phyloP scores from a whole-genome alignment of 2,329 filamentous ascomycete genomes.

The Sporothrix humicola region DNA sequence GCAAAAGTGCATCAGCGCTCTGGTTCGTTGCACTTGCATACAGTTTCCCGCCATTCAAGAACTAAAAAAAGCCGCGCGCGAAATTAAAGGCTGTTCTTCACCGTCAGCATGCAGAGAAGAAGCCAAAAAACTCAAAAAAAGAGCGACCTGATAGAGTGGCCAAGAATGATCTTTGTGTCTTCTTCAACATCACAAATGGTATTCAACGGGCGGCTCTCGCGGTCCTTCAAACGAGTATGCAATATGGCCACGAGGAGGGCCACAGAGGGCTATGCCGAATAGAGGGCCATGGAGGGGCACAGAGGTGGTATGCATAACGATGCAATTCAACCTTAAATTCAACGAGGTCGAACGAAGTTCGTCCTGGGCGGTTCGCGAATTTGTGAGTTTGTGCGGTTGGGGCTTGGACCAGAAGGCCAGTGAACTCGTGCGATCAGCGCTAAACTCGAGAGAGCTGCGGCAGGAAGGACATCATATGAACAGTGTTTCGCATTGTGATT shows the following conservation, averaged over 20 bases:
- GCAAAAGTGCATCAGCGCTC: conserved; percentile 13
- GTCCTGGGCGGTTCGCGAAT: conserved; percentile 3
- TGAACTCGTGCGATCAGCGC: not conserved
- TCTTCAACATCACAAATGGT: not conserved
- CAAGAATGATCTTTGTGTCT: not conserved
- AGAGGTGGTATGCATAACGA: conserved; percentile 17
- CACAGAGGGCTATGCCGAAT: no score
- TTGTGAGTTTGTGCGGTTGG: not conserved
- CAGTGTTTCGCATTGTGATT: not conserved
- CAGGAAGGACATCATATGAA: not conserved
- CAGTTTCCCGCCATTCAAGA: not conserved
- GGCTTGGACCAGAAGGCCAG: not conserved
- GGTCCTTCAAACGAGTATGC: conserved; percentile 5
- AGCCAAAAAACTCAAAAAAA: not conserved
- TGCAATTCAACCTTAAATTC: not conserved
- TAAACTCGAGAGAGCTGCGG: not conserved
- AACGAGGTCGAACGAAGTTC: not conserved
- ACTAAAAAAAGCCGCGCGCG: conserved; percentile 31
- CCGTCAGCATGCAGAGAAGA: not conserved
- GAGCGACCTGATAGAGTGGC: not conserved
- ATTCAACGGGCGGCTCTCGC: not conserved
- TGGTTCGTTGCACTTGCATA: conserved; percentile 23
- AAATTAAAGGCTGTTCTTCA: conserved; percentile 11
- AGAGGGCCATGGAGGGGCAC: no score
- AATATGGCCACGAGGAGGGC: not conserved